These are phyloP conservation scores for Pythium pyrilobum DNA, from an alignment of 352 stramenopile species.

Conservation along the genomic window DNA sequence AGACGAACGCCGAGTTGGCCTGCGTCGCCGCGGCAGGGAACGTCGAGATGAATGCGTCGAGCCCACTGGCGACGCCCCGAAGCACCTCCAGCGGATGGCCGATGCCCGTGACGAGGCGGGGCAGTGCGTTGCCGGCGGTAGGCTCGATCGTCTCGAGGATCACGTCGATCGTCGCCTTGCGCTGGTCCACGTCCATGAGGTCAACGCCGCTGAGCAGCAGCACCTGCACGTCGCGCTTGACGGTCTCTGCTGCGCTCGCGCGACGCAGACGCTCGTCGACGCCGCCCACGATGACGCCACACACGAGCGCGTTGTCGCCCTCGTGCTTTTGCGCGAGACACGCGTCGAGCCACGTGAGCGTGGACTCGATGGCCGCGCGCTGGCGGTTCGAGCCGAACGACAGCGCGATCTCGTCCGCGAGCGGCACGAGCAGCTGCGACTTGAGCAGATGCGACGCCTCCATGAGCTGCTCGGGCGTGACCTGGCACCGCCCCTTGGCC, in stretches of 20 bases:
- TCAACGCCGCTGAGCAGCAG: constrained; percentile 63
- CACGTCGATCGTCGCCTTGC: constrained; percentile 39
- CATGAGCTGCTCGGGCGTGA: constrained; percentile 60
- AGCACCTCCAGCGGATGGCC: constrained; percentile 64
- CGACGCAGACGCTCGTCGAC: constrained; percentile 46
- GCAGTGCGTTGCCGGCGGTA: constrained; percentile 19
- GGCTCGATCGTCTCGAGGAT: constrained; percentile 33
- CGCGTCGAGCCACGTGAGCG: constrained; percentile 67
- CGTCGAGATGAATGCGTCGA: constrained; percentile 69
- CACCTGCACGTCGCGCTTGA: constrained; percentile 59
- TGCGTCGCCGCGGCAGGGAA: constrained; percentile 53
- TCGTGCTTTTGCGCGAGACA: constrained; percentile 32
- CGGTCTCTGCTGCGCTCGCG: constrained; percentile 52
- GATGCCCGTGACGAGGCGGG: constrained; percentile 59
- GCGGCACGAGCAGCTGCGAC: constrained; percentile 52
- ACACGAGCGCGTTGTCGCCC: constrained; percentile 26
- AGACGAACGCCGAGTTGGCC: constrained; percentile 41
- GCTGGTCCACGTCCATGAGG: constrained; percentile 28
- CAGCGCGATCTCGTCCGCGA: constrained; percentile 57
- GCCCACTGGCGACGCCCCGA: constrained; percentile 35
- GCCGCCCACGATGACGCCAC: constrained; percentile 66
- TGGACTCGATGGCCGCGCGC: constrained; percentile 50
- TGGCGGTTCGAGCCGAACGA: constrained; percentile 65
- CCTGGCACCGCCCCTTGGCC: constrained; percentile 34
- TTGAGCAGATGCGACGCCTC: constrained; percentile 36